These are phyloP conservation scores for Pestalotiopsis sp. DNA, from an alignment of 2,329 filamentous ascomycete species.

Conservation along the genomic window DNA sequence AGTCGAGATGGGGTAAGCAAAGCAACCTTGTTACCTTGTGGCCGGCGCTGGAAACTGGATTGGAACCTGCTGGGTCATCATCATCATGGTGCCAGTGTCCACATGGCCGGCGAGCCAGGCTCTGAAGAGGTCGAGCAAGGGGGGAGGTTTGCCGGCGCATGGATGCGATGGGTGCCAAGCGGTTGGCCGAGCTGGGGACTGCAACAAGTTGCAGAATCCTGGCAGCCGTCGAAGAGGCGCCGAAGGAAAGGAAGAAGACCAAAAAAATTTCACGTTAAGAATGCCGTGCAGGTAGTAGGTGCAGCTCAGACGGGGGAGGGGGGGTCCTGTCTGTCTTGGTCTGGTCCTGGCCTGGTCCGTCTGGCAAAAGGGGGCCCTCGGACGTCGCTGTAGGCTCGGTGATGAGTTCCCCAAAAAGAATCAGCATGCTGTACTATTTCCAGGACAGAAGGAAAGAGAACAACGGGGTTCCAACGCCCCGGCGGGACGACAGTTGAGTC, in stretches of 20 bases:
- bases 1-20: conserved; percentile 12
- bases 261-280: not conserved
- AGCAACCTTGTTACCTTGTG: not conserved
- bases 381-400: conserved; percentile 13
- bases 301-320: not conserved
- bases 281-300: not conserved
- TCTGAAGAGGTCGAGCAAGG: not conserved
- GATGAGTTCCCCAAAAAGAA: conserved; percentile 1
- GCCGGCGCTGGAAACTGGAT: not conserved
- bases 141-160: not conserved
- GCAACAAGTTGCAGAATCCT: conserved; percentile 14
- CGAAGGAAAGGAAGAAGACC: not conserved
- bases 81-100: not conserved
- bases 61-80: no score
- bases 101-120: conserved; percentile 7
- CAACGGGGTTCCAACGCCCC: conserved; percentile 4
- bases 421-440: not conserved
- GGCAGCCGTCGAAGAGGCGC: not conserved
- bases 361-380: conserved; percentile 17
- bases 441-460: not conserved
- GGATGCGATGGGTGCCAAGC: conserved; percentile 9
- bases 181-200: conserved; percentile 12
- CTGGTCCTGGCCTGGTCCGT: not conserved
- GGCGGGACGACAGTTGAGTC: not conserved
- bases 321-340: not conserved